Evolutionary conservation across 345 rosid species (phyloP).

Genomic region (Pistacia vera): DNA sequence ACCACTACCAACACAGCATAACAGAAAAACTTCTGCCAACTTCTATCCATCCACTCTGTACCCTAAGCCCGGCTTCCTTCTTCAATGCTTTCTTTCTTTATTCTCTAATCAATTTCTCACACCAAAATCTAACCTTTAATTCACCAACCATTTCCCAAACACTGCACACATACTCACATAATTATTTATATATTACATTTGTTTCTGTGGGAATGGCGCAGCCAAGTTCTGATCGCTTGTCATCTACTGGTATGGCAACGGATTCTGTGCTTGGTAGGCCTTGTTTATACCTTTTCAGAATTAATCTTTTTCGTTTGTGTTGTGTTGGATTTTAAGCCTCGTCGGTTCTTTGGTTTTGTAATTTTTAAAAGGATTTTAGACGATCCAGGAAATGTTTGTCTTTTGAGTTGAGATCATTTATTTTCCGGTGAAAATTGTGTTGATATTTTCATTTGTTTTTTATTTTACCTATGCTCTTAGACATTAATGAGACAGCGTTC

Average conservation of each 20-base stretch:
- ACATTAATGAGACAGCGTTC: neutral
- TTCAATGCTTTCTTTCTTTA: neutral
- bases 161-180: neutral
- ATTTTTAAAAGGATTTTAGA: slow-evolving; percentile 8
- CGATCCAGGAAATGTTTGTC: neutral
- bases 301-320: neutral
- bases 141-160: slow-evolving; percentile 18
- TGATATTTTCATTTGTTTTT: neutral
- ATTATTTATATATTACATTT: neutral
- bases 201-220: slow-evolving; percentile 18
- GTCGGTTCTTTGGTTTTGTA: neutral
- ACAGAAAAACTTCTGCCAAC: neutral
- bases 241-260: slow-evolving; percentile 27
- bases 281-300: neutral
- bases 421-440: neutral
- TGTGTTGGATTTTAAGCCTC: neutral
- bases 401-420: neutral
- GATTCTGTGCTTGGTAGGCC: neutral
- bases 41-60: slow-evolving; percentile 5
- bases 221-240: slow-evolving; percentile 30
- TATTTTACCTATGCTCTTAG: neutral
- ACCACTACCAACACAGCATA: neutral
- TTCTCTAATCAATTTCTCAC: neutral
- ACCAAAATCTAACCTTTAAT: slow-evolving; percentile 17
- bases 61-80: neutral